Evolutionary conservation across 2,329 filamentous ascomycete species (phyloP).

Genomic region (Aspergillus viridinutans): DNA sequence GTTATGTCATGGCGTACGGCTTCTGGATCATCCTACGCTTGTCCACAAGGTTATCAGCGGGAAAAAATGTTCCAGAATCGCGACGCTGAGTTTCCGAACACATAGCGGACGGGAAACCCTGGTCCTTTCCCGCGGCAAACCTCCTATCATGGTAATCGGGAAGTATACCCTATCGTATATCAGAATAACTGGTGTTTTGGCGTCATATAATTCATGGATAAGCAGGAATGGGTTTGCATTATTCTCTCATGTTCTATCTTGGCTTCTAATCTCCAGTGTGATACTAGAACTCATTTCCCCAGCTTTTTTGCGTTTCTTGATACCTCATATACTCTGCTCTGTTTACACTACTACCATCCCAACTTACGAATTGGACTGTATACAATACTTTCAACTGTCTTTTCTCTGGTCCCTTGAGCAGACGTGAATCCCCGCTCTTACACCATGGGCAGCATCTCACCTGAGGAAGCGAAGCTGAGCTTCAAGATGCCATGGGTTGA

Average conservation of each 20-base stretch:
- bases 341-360: neutral
- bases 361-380: neutral
- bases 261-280: neutral
- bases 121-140: constrained; percentile 35
- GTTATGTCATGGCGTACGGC: constrained; percentile 20
- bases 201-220: constrained; percentile 21
- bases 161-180: constrained; percentile 27
- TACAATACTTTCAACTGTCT: neutral
- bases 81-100: constrained; percentile 16
- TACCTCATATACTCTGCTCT: neutral
- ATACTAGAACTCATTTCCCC: neutral
- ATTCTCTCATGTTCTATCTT: constrained; percentile 5
- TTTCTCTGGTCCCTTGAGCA: neutral
- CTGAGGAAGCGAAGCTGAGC: constrained; percentile 19
- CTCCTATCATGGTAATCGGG: constrained; percentile 14
- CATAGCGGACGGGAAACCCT: constrained; percentile 29
- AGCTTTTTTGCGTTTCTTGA: neutral
- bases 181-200: constrained; percentile 19
- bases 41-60: constrained; percentile 30
- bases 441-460: constrained; percentile 37
- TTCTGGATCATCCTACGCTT: constrained; percentile 17
- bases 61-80: constrained; percentile 21
- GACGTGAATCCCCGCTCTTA: constrained; percentile 2
- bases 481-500: constrained; percentile 59
- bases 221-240: constrained; percentile 11